Evolutionary conservation across 2,329 filamentous ascomycete species (phyloP).

Genomic region (Neodidymelliopsis sp.): DNA sequence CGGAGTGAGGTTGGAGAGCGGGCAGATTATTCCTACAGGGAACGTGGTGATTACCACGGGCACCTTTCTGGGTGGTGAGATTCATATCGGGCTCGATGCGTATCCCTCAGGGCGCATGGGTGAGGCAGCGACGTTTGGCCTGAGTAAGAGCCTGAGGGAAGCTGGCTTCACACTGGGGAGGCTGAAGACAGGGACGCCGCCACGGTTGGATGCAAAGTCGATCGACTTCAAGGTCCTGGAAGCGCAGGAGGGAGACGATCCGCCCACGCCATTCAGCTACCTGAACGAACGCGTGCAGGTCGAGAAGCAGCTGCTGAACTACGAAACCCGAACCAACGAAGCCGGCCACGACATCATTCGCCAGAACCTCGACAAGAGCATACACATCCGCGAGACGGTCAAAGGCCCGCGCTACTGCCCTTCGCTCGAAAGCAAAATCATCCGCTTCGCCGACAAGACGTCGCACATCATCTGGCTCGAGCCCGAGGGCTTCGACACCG

Average conservation of each 20-base stretch:
- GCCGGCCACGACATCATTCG: constrained; percentile 83
- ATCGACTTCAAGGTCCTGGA: constrained; percentile 81
- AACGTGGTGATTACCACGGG: constrained; percentile 95
- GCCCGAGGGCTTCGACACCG: constrained; percentile 89
- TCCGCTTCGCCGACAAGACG: constrained; percentile 82
- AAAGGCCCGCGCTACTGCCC: constrained; percentile 95
- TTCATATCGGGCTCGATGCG: constrained; percentile 87
- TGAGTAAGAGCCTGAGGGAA: constrained; percentile 88
- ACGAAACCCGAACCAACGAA: constrained; percentile 86
- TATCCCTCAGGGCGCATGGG: constrained; percentile 92
- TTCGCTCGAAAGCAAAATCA: constrained; percentile 91
- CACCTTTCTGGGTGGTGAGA: constrained; percentile 94
- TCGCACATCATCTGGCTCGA: constrained; percentile 95
- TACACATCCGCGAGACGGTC: constrained; percentile 95
- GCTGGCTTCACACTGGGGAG: constrained; percentile 90
- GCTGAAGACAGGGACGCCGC: constrained; percentile 94
- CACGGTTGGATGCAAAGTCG: constrained; percentile 79
- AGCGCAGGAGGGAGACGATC: constrained; percentile 80
- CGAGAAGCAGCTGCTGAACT: constrained; percentile 82
- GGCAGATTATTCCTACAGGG: constrained; percentile 79
- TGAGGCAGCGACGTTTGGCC: constrained; percentile 88
- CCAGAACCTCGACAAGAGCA: constrained; percentile 90
- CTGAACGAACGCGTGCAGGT: constrained; percentile 81
- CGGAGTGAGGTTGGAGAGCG: constrained; percentile 86
- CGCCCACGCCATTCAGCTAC: constrained; percentile 90